phyloP scores from a whole-genome alignment of 1,284 basidiomycete species.

The Tylopilus sp. region DNA sequence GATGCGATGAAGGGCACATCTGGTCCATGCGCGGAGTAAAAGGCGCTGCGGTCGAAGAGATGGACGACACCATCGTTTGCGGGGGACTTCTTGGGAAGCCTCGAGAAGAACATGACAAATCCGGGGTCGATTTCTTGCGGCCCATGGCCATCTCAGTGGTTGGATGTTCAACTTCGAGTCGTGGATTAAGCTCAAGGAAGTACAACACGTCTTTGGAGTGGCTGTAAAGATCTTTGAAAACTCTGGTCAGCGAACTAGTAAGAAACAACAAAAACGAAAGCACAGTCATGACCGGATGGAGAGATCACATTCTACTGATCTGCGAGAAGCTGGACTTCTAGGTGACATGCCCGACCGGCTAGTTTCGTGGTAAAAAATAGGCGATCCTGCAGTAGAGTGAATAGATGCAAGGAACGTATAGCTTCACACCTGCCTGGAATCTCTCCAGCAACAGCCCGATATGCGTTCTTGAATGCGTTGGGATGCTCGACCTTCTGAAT shows the following conservation, averaged over 20 bases:
- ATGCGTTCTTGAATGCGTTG: constrained; percentile 94
- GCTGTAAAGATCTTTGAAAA: constrained; percentile 89
- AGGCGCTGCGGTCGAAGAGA: constrained; percentile 89
- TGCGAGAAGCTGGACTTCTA: constrained; percentile 98
- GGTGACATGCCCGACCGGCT: constrained; percentile 95
- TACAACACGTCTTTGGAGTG: constrained; percentile 94
- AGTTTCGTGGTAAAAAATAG: constrained; percentile 99
- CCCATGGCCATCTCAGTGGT: constrained; percentile 99
- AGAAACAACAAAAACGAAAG: constrained; percentile 10
- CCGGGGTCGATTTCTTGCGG: constrained; percentile 72
- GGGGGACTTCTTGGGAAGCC: constrained; percentile 74
- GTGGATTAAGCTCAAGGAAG: constrained; percentile 99
- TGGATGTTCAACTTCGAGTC: constrained; percentile 99
- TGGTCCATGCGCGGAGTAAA: constrained; percentile 89
- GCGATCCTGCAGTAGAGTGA: constrained; percentile 76
- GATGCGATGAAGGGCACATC: constrained; percentile 92
- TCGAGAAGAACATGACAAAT: constrained; percentile 80
- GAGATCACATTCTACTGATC: constrained; percentile 99
- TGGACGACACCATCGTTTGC: constrained; percentile 77
- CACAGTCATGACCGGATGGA: constrained; percentile 98
- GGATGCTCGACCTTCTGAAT: constrained; percentile 92
- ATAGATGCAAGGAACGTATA: constrained; percentile 12
- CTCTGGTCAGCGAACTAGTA: constrained; percentile 12
- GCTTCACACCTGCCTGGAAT: constrained; percentile 86
- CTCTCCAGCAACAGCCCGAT: constrained; percentile 94